Percentiles rank a stretch among this genome's conserved stretches.
phyloP scores from a whole-genome alignment of 306 rosid genomes.

The Cicer arietinum region DNA sequence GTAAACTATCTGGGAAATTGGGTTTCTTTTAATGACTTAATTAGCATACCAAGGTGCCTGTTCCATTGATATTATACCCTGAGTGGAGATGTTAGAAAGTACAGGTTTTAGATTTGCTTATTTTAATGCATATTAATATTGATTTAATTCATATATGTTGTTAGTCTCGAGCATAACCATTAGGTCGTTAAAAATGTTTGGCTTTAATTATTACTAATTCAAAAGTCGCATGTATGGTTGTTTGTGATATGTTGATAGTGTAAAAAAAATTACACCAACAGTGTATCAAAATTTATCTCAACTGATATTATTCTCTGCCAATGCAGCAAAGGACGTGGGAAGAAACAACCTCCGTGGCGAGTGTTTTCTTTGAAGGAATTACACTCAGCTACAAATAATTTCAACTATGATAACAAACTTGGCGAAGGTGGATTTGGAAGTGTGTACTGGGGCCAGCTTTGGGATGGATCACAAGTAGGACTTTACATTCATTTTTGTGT shows the following conservation, averaged over 20 bases:
- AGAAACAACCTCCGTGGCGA: constrained; percentile 89
- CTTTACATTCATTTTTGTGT: background rate
- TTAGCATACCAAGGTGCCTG: constrained; percentile 9
- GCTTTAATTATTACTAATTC: too few species aligned
- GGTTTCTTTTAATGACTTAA: constrained; percentile 20
- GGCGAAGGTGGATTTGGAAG: constrained; percentile 99
- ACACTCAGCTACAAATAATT: constrained; percentile 92
- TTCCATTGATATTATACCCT: constrained; percentile 17
- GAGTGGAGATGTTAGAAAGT: background rate
- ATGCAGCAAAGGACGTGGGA: constrained; percentile 77
- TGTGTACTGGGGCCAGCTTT: constrained; percentile 99
- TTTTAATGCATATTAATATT: background rate
- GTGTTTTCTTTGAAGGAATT: constrained; percentile 93
- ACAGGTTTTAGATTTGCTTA: constrained; percentile 19
- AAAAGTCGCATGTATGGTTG: too few species aligned
- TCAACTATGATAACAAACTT: constrained; percentile 97
- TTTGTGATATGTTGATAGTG: too few species aligned
- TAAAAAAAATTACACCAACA: too few species aligned
- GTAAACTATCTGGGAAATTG: constrained; percentile 2
- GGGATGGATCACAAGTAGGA: constrained; percentile 98
- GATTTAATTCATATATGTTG: too few species aligned
- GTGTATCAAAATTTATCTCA: too few species aligned
- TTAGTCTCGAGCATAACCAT: too few species aligned
- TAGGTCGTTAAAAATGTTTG: too few species aligned
- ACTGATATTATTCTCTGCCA: constrained; percentile 21